A percentile compares a stretch with the other conserved stretches of the same genome.
Conservation (phyloP, 306 rosid species). For the Castanea mollissima region DNA sequence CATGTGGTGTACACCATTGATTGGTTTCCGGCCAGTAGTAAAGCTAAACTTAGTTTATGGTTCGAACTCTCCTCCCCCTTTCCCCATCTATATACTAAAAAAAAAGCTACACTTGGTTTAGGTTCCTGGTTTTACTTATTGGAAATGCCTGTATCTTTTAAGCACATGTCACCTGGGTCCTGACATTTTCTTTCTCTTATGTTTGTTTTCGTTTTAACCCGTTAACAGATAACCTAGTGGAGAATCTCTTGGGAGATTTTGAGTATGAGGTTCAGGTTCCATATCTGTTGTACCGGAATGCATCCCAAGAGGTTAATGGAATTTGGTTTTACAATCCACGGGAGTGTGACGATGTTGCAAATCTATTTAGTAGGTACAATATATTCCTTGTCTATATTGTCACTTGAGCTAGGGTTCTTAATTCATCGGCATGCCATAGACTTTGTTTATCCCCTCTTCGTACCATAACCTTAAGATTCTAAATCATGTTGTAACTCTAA, state of each 20-base stretch:
- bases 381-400: slow-evolving; percentile 1
- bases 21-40: too few relatives aligned
- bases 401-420: too few relatives aligned
- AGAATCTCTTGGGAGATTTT: slow-evolving; percentile 89
- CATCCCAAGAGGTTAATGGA: slow-evolving; percentile 94
- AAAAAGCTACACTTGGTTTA: not conserved
- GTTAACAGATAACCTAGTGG: slow-evolving; percentile 82
- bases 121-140: not conserved
- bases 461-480: too few relatives aligned
- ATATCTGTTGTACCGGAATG: slow-evolving; percentile 83
- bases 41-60: too few relatives aligned
- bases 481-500: too few relatives aligned
- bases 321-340: slow-evolving; percentile 95
- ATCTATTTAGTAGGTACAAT: slow-evolving; percentile 73
- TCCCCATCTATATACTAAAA: not conserved
- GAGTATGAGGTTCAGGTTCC: slow-evolving; percentile 93
- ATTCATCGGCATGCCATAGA: too few relatives aligned
- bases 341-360: slow-evolving; percentile 93
- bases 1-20: too few relatives aligned
- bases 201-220: not conserved
- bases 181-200: not conserved
- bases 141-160: not conserved
- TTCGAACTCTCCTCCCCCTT: too few relatives aligned
- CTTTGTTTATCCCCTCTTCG: too few relatives aligned
- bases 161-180: not conserved